phyloP scores from a whole-genome alignment of 495 filamentous ascomycete genomes.

The Chaetomidium leptoderma region DNA sequence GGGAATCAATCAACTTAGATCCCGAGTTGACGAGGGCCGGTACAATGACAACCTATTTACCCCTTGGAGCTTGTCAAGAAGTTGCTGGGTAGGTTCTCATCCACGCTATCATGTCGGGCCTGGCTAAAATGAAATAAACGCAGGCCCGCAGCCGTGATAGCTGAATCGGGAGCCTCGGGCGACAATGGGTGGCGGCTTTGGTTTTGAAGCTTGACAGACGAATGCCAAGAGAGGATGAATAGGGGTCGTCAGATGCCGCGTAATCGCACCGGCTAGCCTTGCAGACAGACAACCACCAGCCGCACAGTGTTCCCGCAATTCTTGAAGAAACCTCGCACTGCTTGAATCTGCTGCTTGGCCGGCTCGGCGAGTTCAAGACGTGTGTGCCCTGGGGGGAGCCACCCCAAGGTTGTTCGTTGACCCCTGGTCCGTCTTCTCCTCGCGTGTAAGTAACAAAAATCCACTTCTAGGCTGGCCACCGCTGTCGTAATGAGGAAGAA shows the following conservation, averaged over 20 bases:
- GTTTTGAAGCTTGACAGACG: not conserved
- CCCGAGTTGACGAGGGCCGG: not conserved
- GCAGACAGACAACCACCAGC: constrained; percentile 5
- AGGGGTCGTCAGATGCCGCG: constrained; percentile 20
- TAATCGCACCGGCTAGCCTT: constrained; percentile 16
- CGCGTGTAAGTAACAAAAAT: too few relatives aligned
- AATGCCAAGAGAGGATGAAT: constrained; percentile 10
- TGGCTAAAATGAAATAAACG: too few relatives aligned
- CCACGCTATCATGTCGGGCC: too few relatives aligned
- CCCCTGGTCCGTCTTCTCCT: too few relatives aligned
- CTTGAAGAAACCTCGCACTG: not conserved
- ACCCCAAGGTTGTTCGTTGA: too few relatives aligned
- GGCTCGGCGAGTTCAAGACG: too few relatives aligned
- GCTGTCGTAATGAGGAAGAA: not conserved
- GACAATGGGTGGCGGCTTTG: not conserved
- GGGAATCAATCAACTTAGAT: not conserved
- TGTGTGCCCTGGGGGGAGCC: too few relatives aligned
- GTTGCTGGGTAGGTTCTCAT: too few relatives aligned
- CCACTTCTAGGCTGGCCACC: not conserved
- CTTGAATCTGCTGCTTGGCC: not conserved
- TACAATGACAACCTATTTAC: too few relatives aligned
- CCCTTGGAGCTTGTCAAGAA: too few relatives aligned
- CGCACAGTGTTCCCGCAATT: constrained; percentile 16
- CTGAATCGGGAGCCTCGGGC: not conserved
- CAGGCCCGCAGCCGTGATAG: too few relatives aligned